These are phyloP conservation scores for Meira nashicola DNA, from an alignment of 1,284 basidiomycete genomes.

Conservation along the genomic window DNA sequence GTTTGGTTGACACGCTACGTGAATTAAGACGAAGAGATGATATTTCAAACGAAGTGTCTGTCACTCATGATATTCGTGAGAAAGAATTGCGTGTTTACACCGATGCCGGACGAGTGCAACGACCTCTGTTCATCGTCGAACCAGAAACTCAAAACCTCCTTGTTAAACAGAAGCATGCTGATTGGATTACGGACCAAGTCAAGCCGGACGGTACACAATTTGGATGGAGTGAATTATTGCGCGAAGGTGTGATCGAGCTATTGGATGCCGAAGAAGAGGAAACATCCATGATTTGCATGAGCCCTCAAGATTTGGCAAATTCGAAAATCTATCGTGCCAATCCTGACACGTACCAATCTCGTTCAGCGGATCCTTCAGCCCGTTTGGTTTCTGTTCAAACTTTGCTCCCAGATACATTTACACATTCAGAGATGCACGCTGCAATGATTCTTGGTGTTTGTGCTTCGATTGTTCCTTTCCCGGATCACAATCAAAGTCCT, in stretches of 20 bases:
- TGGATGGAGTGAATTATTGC: slow-evolving; percentile 80
- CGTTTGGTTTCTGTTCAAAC: slow-evolving; percentile 61
- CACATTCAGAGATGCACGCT: slow-evolving; percentile 98
- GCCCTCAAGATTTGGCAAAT: slow-evolving; percentile 84
- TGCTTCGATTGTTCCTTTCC: slow-evolving; percentile 98
- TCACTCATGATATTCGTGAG: slow-evolving; percentile 95
- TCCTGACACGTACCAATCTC: slow-evolving; percentile 59
- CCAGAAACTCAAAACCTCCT: slow-evolving; percentile 66
- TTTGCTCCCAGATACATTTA: slow-evolving; percentile 64
- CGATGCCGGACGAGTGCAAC: slow-evolving; percentile 91
- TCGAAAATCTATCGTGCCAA: slow-evolving; percentile 49
- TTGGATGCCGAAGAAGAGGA: slow-evolving; percentile 99
- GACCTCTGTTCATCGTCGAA: slow-evolving; percentile 95
- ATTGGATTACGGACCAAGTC: slow-evolving; percentile 63
- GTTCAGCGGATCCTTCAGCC: slow-evolving; percentile 69
- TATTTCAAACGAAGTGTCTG: slow-evolving; percentile 90
- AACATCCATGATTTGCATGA: slow-evolving; percentile 99
- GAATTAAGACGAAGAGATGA: slow-evolving; percentile 89
- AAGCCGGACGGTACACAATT: slow-evolving; percentile 41
- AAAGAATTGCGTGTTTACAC: slow-evolving; percentile 90
- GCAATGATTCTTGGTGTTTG: slow-evolving; percentile 98
- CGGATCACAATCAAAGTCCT: slow-evolving; percentile 98
- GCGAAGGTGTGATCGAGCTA: slow-evolving; percentile 84
- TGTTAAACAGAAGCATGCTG: slow-evolving; percentile 78
- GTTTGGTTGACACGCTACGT: slow-evolving; percentile 86